These are phyloP conservation scores for Cladosporium phlei DNA, from an alignment of 2,329 filamentous ascomycete species.

Conservation along the genomic window DNA sequence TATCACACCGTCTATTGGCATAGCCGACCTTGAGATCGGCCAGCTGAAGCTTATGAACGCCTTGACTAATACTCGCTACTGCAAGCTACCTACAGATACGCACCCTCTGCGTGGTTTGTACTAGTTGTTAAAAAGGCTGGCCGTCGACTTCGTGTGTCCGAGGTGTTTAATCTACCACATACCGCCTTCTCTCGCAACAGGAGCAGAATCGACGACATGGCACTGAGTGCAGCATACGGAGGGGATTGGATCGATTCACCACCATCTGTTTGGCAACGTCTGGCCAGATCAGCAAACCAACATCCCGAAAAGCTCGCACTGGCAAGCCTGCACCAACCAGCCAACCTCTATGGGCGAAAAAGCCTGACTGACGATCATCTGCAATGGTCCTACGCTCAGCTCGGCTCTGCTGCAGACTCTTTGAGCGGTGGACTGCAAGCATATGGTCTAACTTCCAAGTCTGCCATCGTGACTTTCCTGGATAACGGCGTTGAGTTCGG, in stretches of 20 bases:
- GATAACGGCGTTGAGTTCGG: conserved; percentile 12
- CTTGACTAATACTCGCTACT: no score
- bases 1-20: no score
- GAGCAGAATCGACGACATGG: not conserved
- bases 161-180: no score
- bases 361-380: not conserved
- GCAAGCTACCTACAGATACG: no score
- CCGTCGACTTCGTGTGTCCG: no score
- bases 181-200: no score
- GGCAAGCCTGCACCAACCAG: not conserved
- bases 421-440: not conserved
- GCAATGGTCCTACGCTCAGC: not conserved
- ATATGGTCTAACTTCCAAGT: not conserved
- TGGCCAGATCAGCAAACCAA: not conserved
- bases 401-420: not conserved
- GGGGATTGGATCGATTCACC: not conserved
- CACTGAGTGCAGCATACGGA: not conserved
- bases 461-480: conserved; percentile 2
- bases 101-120: no score
- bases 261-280: not conserved
- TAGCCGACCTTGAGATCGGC: no score
- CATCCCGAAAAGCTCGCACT: not conserved
- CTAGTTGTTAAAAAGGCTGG: no score
- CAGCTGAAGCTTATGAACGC: no score
- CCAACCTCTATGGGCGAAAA: not conserved